Evolutionary conservation across 805 yeast species (phyloP).

Genomic region (Barnettozyma botsteinii): DNA sequence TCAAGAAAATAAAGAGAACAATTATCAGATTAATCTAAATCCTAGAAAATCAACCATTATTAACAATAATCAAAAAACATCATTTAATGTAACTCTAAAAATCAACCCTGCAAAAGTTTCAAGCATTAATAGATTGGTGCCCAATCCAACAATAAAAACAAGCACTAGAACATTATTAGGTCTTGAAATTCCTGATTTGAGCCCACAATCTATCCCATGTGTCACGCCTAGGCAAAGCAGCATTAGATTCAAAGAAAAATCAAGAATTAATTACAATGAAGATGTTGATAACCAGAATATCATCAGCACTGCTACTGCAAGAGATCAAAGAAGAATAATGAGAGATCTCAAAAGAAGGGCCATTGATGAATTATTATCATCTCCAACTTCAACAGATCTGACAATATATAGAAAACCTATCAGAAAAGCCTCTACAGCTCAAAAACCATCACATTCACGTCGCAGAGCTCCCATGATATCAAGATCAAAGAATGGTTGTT

Average conservation of each 20-base stretch:
- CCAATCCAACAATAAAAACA: too few relatives aligned
- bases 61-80: background rate
- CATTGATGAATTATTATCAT: too few relatives aligned
- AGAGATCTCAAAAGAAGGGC: conserved; percentile 3
- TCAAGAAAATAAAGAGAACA: background rate
- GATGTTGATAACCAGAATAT: background rate
- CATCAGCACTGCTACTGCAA: background rate
- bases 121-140: too few relatives aligned
- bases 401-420: too few relatives aligned
- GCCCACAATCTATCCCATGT: background rate
- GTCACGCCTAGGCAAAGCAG: conserved; percentile 5
- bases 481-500: conserved; percentile 59
- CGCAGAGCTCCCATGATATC: conserved; percentile 17
- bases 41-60: too few relatives aligned
- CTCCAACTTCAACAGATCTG: too few relatives aligned
- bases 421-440: too few relatives aligned
- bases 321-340: conserved; percentile 7
- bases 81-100: background rate
- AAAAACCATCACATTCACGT: background rate
- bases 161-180: too few relatives aligned
- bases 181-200: background rate
- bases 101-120: background rate
- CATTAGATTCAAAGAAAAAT: conserved; percentile 5
- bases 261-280: conserved; percentile 5
- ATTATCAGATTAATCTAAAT: too few relatives aligned